phyloP scores from a whole-genome alignment of 2,329 filamentous ascomycete species.

The Apiospora saccharicola region DNA sequence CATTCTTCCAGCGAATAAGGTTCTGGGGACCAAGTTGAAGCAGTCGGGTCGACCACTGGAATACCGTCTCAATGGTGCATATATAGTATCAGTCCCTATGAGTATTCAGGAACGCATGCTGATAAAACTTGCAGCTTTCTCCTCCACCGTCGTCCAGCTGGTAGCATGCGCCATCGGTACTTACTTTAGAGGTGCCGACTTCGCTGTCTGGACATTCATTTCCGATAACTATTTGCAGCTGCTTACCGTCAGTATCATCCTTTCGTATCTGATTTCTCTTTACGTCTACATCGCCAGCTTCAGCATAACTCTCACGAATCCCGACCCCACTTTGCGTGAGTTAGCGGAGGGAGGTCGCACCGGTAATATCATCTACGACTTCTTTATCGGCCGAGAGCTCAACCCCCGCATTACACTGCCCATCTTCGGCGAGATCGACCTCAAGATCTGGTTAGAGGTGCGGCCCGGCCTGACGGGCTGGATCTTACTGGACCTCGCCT shows the following conservation, averaged over 20 bases:
- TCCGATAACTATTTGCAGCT: conserved; percentile 90
- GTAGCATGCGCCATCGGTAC: conserved; percentile 78
- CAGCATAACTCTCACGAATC: conserved; percentile 76
- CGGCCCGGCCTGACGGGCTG: conserved; percentile 90
- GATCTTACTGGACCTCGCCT: conserved; percentile 84
- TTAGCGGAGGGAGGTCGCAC: conserved; percentile 82
- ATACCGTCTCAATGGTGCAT: conserved; percentile 80
- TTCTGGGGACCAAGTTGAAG: conserved; percentile 73
- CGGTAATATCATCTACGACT: conserved; percentile 91
- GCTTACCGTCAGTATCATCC: conserved; percentile 80
- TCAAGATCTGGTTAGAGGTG: conserved; percentile 89
- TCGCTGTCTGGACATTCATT: conserved; percentile 91
- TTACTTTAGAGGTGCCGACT: conserved; percentile 77
- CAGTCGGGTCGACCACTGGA: conserved; percentile 74
- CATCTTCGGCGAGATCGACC: conserved; percentile 83
- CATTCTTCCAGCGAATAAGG: conserved; percentile 76
- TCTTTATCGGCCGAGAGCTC: conserved; percentile 94
- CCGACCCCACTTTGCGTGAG: conserved; percentile 67
- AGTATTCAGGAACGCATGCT: neutral
- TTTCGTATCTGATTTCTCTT: conserved; percentile 74
- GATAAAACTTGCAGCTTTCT: conserved; percentile 66
- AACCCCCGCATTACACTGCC: conserved; percentile 86
- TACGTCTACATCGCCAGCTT: conserved; percentile 88
- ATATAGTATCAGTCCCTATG: no score
- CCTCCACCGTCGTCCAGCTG: conserved; percentile 77